Percentiles rank a stretch among this genome's conserved stretches.
Evolutionary conservation across 768 basidiomycete species (phyloP).

Genomic region (Agrocybe pediades): DNA sequence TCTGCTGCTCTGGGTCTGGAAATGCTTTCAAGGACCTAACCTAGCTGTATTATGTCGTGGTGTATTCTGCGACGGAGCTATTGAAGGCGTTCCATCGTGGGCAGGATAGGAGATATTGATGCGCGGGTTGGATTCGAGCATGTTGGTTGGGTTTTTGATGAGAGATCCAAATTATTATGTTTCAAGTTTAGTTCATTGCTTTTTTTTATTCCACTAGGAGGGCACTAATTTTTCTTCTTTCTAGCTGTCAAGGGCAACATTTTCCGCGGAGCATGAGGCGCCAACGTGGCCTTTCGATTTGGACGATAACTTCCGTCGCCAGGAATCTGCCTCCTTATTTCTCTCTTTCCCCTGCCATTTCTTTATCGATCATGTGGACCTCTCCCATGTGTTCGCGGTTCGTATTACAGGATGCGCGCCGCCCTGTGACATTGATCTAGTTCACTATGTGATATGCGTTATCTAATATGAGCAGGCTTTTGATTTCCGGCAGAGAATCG

Average conservation of each 20-base stretch:
- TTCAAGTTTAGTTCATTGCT: slow-evolving; percentile 5
- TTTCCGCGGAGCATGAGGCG: too few species aligned
- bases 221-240: slow-evolving; percentile 13
- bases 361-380: too few species aligned
- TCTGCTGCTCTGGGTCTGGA: not conserved
- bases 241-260: slow-evolving; percentile 63
- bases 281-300: too few species aligned
- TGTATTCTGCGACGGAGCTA: slow-evolving; percentile 73
- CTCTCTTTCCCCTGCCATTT: too few species aligned
- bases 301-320: too few species aligned
- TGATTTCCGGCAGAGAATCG: too few species aligned
- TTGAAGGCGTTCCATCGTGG: slow-evolving; percentile 93
- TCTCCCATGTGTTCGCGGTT: too few species aligned
- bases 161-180: slow-evolving; percentile 82
- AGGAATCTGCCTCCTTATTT: too few species aligned
- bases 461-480: too few species aligned
- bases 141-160: slow-evolving; percentile 91
- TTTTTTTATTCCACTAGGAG: not conserved
- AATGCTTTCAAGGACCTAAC: slow-evolving; percentile 46
- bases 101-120: slow-evolving; percentile 95
- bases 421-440: too few species aligned
- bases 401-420: too few species aligned
- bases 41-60: slow-evolving; percentile 66
- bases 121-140: slow-evolving; percentile 90
- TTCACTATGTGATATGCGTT: too few species aligned